phyloP scores from a whole-genome alignment of 768 basidiomycete species.

The Fistulinella prunicolor region DNA sequence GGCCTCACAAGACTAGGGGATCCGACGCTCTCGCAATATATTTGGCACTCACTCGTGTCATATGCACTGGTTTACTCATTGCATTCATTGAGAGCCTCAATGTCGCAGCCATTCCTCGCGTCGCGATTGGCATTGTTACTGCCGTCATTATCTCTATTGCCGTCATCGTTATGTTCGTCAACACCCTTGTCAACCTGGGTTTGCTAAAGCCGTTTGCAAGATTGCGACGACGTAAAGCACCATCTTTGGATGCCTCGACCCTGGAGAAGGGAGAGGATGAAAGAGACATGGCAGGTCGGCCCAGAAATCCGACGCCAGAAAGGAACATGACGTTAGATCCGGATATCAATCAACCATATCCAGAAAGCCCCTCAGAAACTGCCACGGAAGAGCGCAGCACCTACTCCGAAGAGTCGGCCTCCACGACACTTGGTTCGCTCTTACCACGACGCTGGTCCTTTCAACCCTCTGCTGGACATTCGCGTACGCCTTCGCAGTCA shows the following conservation, averaged over 20 bases:
- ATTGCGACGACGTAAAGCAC: slow-evolving; percentile 15
- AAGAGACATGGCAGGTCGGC: slow-evolving; percentile 31
- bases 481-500: slow-evolving; percentile 31
- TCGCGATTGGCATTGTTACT: slow-evolving; percentile 73
- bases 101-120: slow-evolving; percentile 73
- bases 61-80: slow-evolving; percentile 69
- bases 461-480: slow-evolving; percentile 29
- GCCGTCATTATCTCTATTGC: slow-evolving; percentile 71
- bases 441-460: slow-evolving; percentile 34
- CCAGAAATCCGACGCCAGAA: slow-evolving; percentile 54
- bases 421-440: slow-evolving; percentile 34
- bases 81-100: slow-evolving; percentile 68
- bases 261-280: slow-evolving; percentile 30
- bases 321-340: slow-evolving; percentile 41
- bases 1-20: slow-evolving; percentile 65
- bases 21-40: slow-evolving; percentile 69
- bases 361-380: slow-evolving; percentile 33
- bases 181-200: slow-evolving; percentile 53
- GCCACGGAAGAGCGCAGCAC: slow-evolving; percentile 21
- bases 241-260: slow-evolving; percentile 14
- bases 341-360: slow-evolving; percentile 42
- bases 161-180: slow-evolving; percentile 65
- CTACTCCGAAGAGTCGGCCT: slow-evolving; percentile 35
- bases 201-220: slow-evolving; percentile 26
- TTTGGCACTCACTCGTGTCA: slow-evolving; percentile 63